Evolutionary conservation across 176 grass and related monocot genomes (phyloP).

Genomic region (Areca catechu): DNA sequence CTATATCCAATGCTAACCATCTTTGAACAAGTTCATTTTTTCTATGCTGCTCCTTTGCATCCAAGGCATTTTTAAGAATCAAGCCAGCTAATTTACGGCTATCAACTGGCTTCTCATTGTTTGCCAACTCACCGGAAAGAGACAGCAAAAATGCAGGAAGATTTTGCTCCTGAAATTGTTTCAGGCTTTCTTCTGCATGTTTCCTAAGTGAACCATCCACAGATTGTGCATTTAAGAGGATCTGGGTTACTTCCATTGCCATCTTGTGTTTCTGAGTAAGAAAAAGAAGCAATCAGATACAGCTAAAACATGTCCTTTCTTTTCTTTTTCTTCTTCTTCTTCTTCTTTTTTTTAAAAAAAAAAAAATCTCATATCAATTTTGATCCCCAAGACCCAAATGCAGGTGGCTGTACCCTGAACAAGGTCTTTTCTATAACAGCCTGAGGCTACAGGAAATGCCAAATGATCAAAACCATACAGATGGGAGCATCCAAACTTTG

Average conservation of each 20-base stretch:
- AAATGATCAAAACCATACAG: no score
- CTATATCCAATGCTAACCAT: conserved; percentile 5
- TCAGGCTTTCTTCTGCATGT: conserved; percentile 16
- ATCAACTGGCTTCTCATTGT: conserved; percentile 15
- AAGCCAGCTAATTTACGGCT: conserved; percentile 16
- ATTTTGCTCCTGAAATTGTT: conserved; percentile 14
- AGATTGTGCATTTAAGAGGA: conserved; percentile 13
- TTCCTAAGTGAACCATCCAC: conserved; percentile 6
- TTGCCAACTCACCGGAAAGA: conserved; percentile 10
- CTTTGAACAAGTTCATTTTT: conserved; percentile 15
- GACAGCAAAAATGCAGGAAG: conserved; percentile 3
- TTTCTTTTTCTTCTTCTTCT: no score
- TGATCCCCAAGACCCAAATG: no score
- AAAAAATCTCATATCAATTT: no score
- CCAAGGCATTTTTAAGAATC: conserved; percentile 13
- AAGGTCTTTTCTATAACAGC: no score
- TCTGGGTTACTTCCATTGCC: conserved; percentile 13
- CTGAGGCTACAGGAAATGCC: no score
- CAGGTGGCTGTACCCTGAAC: no score
- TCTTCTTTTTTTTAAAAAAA: no score
- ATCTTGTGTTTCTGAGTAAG: no score
- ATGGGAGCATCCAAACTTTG: no score
- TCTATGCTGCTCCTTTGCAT: conserved; percentile 10
- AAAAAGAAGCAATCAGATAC: no score
- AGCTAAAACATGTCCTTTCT: no score